Percentiles rank a stretch among this genome's conserved stretches.
Evolutionary conservation across 2,329 filamentous ascomycete genomes (phyloP).

Genomic region (Colletotrichum endophyticum): DNA sequence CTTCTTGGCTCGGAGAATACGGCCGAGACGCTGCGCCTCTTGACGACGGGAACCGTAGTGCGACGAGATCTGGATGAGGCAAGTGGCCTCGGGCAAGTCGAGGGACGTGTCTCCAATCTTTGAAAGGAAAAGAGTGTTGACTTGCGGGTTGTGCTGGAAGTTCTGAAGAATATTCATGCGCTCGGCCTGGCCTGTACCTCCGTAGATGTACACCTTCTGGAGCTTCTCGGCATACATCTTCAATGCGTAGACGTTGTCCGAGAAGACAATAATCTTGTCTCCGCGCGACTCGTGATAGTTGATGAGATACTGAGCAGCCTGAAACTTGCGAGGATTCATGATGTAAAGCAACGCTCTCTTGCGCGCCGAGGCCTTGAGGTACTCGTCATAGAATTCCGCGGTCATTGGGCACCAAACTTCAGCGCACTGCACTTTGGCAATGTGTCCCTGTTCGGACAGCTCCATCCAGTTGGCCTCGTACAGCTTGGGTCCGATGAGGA

Average conservation of each 20-base stretch:
- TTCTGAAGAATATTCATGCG: slow-evolving; percentile 89
- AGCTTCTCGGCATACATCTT: slow-evolving; percentile 85
- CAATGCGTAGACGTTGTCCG: slow-evolving; percentile 94
- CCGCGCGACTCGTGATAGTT: slow-evolving; percentile 94
- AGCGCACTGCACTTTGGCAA: slow-evolving; percentile 95
- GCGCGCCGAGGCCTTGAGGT: slow-evolving; percentile 70
- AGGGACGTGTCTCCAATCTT: slow-evolving; percentile 99
- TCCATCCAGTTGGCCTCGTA: slow-evolving; percentile 99
- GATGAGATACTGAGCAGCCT: slow-evolving; percentile 97
- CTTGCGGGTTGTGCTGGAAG: slow-evolving; percentile 88
- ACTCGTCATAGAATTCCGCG: slow-evolving; percentile 96
- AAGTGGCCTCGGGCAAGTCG: slow-evolving; percentile 94
- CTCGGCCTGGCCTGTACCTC: slow-evolving; percentile 84
- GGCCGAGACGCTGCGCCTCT: slow-evolving; percentile 90
- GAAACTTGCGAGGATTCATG: slow-evolving; percentile 98
- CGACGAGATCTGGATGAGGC: slow-evolving; percentile 95
- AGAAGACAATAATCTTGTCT: slow-evolving; percentile 98
- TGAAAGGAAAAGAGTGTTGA: slow-evolving; percentile 93
- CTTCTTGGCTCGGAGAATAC: slow-evolving; percentile 92
- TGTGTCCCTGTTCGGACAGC: slow-evolving; percentile 93
- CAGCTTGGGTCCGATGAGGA: slow-evolving; percentile 94
- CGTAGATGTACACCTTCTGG: slow-evolving; percentile 88
- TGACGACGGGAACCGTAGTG: slow-evolving; percentile 97
- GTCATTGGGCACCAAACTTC: slow-evolving; percentile 99
- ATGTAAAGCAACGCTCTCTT: slow-evolving; percentile 73